Evolutionary conservation across 2,329 filamentous ascomycete species (phyloP), one percentile per base, ranked within the genome.

Genomic region (Didymella sp.): DNA sequence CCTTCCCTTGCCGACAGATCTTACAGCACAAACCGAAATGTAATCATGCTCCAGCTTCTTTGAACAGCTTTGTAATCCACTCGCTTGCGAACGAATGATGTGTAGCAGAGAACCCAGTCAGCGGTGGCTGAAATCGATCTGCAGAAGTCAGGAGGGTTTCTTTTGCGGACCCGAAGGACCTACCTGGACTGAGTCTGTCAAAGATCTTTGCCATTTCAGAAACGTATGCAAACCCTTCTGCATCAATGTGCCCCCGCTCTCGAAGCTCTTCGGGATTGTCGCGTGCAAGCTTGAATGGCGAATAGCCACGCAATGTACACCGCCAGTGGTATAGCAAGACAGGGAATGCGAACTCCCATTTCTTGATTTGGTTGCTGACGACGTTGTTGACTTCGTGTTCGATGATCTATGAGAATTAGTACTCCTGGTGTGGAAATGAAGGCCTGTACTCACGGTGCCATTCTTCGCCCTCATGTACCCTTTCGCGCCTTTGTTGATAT

Each of bases 381-480:
- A 75, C 70, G 40, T 63, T 70, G 56, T 64, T 71, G 33, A 75
- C 71, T 58, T 73, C 68, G 28, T 62, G 67, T 38, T 70, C 69
- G n/a, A 72, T 59, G 30, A 66, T 50, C 73, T 76, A 45, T 13
- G 13, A 43, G 22, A 12, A 42, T 73, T 38, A 73, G 67, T 44
- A 22, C 15, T 30, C 21, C 24, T 35, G 6, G 13, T 22, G 13
- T 7, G 22, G 8, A 42, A 17, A 8, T 7, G 27, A 6, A 13
- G 30, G 8, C 28, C 9, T 21, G 9, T 2, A 69, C 73, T 72
- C 58, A 75, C 73, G 2, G 73, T 76, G 24, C 70, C 68, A 42
- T 68, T 71, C 30, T 76, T 76, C 1, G 71, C 71, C 31, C 62
- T 66, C 40, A 75, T 73, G 51, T 76, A 76, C 13, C 67, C 64